These are phyloP conservation scores for Collybiopsis confluens DNA, from an alignment of 768 basidiomycete genomes.

Conservation along the genomic window DNA sequence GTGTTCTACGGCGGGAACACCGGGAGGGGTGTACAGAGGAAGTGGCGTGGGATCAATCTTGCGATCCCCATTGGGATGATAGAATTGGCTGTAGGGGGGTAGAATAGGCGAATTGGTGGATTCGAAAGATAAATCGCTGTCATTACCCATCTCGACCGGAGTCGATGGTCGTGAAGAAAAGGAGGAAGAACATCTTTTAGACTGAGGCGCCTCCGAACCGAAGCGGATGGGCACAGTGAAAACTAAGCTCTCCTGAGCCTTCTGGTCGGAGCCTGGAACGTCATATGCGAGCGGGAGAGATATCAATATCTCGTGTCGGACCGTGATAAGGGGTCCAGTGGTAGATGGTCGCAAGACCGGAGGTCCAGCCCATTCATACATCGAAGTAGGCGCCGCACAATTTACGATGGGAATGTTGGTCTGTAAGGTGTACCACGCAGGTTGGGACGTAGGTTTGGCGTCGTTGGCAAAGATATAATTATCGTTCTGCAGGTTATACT, in stretches of 20 bases:
- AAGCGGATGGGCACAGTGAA: slow-evolving; percentile 52
- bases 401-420: slow-evolving; percentile 45
- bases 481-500: slow-evolving; percentile 43
- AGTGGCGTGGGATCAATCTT: slow-evolving; percentile 69
- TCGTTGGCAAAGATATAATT: slow-evolving; percentile 48
- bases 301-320: slow-evolving; percentile 50
- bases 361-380: slow-evolving; percentile 34
- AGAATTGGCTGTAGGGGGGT: slow-evolving; percentile 78
- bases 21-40: slow-evolving; percentile 55
- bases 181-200: slow-evolving; percentile 15
- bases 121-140: background rate
- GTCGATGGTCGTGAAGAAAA: slow-evolving; percentile 8
- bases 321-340: slow-evolving; percentile 50
- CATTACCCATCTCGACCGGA: background rate
- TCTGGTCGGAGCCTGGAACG: slow-evolving; percentile 29
- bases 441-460: slow-evolving; percentile 21
- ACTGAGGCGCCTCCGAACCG: slow-evolving; percentile 35
- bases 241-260: slow-evolving; percentile 28
- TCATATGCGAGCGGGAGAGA: slow-evolving; percentile 57
- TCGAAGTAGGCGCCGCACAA: background rate
- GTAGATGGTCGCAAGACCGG: slow-evolving; percentile 39
- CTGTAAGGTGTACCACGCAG: slow-evolving; percentile 59
- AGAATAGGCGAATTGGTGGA: slow-evolving; percentile 25
- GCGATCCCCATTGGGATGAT: slow-evolving; percentile 66
- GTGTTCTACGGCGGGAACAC: background rate